Base-by-base conservation (phyloP, 2,329 filamentous ascomycete genomes). In the Rachicladosporium sp. region DNA sequence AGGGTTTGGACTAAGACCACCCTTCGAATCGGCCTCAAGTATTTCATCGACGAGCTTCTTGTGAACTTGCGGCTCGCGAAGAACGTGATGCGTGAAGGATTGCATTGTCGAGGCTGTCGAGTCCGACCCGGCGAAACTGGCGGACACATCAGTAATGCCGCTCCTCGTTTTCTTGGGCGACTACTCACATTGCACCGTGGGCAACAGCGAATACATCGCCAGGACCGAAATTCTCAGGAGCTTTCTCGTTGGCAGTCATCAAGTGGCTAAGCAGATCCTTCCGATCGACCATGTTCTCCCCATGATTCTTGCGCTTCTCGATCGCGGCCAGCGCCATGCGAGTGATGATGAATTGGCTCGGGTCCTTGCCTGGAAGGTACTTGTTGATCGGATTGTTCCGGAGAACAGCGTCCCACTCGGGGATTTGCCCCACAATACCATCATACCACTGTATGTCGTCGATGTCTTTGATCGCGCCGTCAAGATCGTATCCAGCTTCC, bases 341-440 rank as follows among this genome's bases (percentile, higher is more conserved):
- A 2, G 70, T 73, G 45, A 73, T 65, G 23, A 69, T 57, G 4
- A 68, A 63, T 23, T 70, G 68, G 33, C 57, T 59, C 0, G 64
- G 63, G 35, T 63, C 56, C 30, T 71, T 50, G 31, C 58, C 60
- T 0, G 69, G 69, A 2, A 69, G 46, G 10, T 60, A 56, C 48
- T 60, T 59, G 56, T 64, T 64, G 10, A 74, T 50, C 3, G 71
- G 80, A 79, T 62, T 73, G 76, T 52, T 76, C 73, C 12, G 80
- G 76, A 5, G 81, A 67, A 40, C 78, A 70, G 10, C 85, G 71
- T 49, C 76, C 76, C 47, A 88, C 59, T 0, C 39, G 19, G 39
- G 82, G 80, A 52, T 88, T 88, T 63, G 87, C 87, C 47, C 78
- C 70, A 43, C 84, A 86, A 87, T 49, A 75, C 71, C 50, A 86